Evolutionary conservation across 2,329 filamentous ascomycete species (phyloP), one percentile per base, ranked within the genome.

Genomic region (Coniochaeta sp.): DNA sequence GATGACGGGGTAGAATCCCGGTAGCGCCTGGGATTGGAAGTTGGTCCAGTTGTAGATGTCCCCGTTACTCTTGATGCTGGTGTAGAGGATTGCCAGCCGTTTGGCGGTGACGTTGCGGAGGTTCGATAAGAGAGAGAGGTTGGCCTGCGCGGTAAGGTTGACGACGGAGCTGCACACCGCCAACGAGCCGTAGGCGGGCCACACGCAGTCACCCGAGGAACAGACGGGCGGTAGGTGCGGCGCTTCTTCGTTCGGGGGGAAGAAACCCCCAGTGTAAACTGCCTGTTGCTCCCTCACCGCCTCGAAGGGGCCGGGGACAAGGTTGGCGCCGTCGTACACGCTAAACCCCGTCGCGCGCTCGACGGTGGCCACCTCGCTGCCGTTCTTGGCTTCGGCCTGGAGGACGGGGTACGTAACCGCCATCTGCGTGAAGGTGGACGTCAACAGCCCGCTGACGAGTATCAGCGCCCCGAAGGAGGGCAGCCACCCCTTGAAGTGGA

Each of bases 401-500:
- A 35, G 10, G 16, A 50, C 28, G 4, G 38, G 47, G 35, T 56
- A 60, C 4, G 32, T 14, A 3, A 60, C 50, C 5, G 57, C 55
- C 46, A 58, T 57, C 40, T 60, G 58, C 6, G 57, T 60, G 33
- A 60, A 48, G 6, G 58, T 57, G 1, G 57, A 57, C 1, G 58
- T 57, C n/a, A 60, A 48, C 12, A 60, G 38, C 12, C 57, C 54
- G 30, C 55, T 60, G 16, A 60, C n/a, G 30, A 56, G 56, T 26
- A 60, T 53, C 27, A 55, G 10, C 2, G 58, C 58, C 6, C 54
- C 58, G 18, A 60, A 53, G 2, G 52, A 50, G 1, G 55, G 33
- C 1, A 58, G 48, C 7, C 50, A 58, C 53, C 58, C 56, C 24
- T 57, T 58, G 24, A 53, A 53, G 13, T 50, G 40, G n/a, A 57